Percentiles rank a stretch among this genome's conserved stretches.
Conservation (phyloP, 1,139 yeast species). For the Yamadazyma trypodendri region DNA sequence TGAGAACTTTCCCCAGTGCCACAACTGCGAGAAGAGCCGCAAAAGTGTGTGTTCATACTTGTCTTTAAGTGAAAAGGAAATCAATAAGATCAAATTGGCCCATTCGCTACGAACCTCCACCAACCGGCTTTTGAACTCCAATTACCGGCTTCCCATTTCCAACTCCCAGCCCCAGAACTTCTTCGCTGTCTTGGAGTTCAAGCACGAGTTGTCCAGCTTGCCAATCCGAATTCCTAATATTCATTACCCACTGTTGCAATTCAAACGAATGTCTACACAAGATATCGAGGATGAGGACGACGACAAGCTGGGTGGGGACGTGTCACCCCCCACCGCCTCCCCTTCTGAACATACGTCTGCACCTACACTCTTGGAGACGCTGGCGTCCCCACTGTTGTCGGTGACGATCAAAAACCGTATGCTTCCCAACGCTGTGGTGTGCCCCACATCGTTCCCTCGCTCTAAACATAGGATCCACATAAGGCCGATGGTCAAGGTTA, state of each 20-base stretch:
- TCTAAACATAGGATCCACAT: conserved; percentile 6
- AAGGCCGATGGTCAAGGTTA: conserved; percentile 7
- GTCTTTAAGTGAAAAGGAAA: conserved; percentile 22
- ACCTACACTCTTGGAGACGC: no score
- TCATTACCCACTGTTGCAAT: conserved; percentile 26
- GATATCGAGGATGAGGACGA: conserved; percentile 8
- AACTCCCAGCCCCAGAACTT: conserved; percentile 4
- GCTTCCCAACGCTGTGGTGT: not conserved
- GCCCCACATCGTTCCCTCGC: conserved; percentile 3
- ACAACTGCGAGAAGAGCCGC: conserved; percentile 36
- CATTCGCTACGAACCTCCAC: conserved; percentile 31
- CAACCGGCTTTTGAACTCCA: conserved; percentile 26
- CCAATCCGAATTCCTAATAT: conserved; percentile 25
- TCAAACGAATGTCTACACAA: conserved; percentile 11
- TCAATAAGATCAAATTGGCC: conserved; percentile 27
- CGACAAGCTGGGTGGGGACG: not conserved
- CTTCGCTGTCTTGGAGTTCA: conserved; percentile 21
- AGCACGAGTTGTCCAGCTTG: conserved; percentile 24
- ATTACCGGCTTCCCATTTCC: conserved; percentile 31
- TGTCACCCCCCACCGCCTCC: not conserved
- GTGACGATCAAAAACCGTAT: no score
- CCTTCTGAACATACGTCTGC: not conserved
- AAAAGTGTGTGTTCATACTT: conserved; percentile 35
- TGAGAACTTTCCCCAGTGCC: conserved; percentile 42
- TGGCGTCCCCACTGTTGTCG: no score